These are phyloP conservation scores for Jasminum sambac DNA, from an alignment of 257 asterid genomes.

Conservation along the genomic window DNA sequence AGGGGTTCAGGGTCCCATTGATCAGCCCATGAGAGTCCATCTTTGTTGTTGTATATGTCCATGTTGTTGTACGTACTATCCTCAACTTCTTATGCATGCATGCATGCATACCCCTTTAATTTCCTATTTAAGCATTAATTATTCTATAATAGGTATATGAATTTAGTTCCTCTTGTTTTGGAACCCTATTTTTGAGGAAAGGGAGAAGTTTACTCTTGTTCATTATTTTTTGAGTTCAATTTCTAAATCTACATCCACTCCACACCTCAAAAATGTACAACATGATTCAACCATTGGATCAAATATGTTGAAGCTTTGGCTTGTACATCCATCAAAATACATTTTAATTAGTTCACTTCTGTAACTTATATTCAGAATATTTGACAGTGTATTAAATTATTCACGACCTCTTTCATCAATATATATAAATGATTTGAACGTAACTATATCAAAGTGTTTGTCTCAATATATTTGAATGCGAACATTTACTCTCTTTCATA, in stretches of 20 bases:
- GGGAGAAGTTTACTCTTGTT: background rate
- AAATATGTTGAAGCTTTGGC: background rate
- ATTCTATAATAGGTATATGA: background rate
- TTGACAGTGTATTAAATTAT: no score
- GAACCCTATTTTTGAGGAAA: background rate
- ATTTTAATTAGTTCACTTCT: background rate
- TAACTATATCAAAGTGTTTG: no score
- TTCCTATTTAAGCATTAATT: background rate
- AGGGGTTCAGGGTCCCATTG: slow-evolving; percentile 13
- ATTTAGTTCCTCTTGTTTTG: background rate
- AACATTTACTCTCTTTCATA: no score
- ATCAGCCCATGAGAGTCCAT: slow-evolving; percentile 4
- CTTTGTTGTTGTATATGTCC: background rate
- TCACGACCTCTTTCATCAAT: no score
- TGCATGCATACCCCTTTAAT: background rate
- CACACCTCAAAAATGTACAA: background rate
- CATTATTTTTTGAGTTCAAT: background rate
- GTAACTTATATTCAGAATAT: no score
- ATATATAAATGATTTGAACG: no score
- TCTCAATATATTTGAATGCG: no score
- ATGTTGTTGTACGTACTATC: background rate
- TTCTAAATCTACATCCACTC: background rate
- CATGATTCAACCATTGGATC: background rate
- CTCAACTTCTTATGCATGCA: background rate
- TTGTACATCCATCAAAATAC: background rate